Evolutionary conservation across 2,329 filamentous ascomycete species (phyloP).

Genomic region (Elsinoe perseae): DNA sequence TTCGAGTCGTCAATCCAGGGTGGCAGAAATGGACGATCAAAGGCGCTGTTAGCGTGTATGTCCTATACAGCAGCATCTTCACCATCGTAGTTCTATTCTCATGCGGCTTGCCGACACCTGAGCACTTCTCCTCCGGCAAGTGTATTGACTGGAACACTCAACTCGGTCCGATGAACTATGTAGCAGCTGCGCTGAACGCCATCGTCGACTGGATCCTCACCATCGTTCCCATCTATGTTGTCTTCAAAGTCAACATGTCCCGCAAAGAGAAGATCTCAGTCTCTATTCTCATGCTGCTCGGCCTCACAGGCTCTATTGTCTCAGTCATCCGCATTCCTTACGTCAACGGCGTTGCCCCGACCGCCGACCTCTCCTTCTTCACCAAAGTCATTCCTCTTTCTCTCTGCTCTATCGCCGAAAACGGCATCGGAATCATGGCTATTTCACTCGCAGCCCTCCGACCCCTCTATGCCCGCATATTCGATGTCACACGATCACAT

Average conservation of each 20-base stretch:
- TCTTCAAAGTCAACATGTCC: conserved; percentile 17
- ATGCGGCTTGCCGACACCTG: conserved; percentile 12
- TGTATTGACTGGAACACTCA: conserved; percentile 16
- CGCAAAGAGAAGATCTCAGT: conserved; percentile 15
- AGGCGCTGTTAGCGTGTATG: conserved; percentile 7
- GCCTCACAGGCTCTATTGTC: conserved; percentile 13
- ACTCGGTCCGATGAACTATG: conserved; percentile 16
- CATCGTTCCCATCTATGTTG: conserved; percentile 8
- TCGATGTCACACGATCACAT: not conserved
- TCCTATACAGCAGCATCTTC: conserved; percentile 15
- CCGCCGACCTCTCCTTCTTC: conserved; percentile 15
- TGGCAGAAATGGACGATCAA: conserved; percentile 18
- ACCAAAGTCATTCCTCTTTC: conserved; percentile 13
- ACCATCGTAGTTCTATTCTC: conserved; percentile 16
- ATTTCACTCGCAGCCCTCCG: conserved; percentile 15
- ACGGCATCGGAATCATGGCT: conserved; percentile 17
- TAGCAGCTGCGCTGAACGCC: conserved; percentile 16
- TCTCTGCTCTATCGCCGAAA: conserved; percentile 15
- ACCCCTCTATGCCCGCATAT: conserved; percentile 11
- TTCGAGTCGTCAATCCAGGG: conserved; percentile 15
- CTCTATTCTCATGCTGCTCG: conserved; percentile 16
- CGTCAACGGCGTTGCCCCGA: conserved; percentile 9
- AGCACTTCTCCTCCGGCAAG: conserved; percentile 13
- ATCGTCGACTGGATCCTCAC: conserved; percentile 16
- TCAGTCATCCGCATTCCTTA: conserved; percentile 18